Evolutionary conservation across 2,329 filamentous ascomycete species (phyloP), one percentile per base, ranked within the genome.

Genomic region (Alternaria viburni): DNA sequence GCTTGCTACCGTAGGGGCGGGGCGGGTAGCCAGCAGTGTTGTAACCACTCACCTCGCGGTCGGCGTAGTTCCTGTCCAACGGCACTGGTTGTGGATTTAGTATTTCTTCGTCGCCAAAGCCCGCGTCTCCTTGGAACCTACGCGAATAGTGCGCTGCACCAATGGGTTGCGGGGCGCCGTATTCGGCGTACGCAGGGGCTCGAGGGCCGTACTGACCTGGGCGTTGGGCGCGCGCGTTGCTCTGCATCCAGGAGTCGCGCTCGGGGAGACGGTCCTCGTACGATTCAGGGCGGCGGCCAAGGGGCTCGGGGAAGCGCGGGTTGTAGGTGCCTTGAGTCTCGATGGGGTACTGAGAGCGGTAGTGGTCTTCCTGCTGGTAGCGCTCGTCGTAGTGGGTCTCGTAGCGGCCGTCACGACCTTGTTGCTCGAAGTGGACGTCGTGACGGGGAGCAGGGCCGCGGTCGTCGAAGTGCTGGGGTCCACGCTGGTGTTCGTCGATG

Each of bases 31-130:
- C 49, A 21, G 36, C 36, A 41, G 47, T 50, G 15, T 62, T 55
- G 43, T 62, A 59, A 58, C 58, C 59, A 69, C 74, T 72, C 69
- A 79, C 77, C 74, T 79, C 77, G 54, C 77, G 76, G 55, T 77
- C 72, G 41, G 67, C 41, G 54, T 74, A 73, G 45, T 72, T 70
- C 49, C 62, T 59, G 56, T 71, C 69, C 55, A 74, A 69, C 12
- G 76, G 75, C 59, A 78, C 77, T 75, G 73, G 73, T 74, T 79
- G 77, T 17, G 76, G 77, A 69, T 79, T 78, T 70, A 76, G 71
- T 61, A 79, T 69, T 66, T 73, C 67, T 68, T 77, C 69, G 65
- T 79, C 77, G 51, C 77, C 77, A 69, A 79, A 79, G 45, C 77
- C 77, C n/a, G 71, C 66, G 62, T 79, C 77, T 62, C 77, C 77